Evolutionary conservation across 495 filamentous ascomycete genomes (phyloP), one percentile per base, ranked within the genome.

Genomic region (Penicillium waksmanii): DNA sequence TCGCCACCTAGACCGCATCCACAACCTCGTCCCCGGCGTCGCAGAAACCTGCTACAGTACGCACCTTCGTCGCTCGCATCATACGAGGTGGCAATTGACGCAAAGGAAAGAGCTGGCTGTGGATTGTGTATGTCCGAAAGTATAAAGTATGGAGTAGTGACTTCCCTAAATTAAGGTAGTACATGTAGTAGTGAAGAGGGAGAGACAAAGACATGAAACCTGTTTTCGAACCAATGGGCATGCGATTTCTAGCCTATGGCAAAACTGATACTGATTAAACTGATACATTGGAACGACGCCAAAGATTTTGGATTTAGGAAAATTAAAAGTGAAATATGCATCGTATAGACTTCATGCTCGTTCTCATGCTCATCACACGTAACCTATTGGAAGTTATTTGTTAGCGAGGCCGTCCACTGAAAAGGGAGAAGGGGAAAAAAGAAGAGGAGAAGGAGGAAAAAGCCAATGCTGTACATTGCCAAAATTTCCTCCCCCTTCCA

Each of bases 331-430:
- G 56, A 57, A 53, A 66, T 63, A 73, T 70, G 68, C 63, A 67
- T 71, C 62, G 63, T 67, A 68, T 69, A 62, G 47, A 63, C 44
- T 65, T 77, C 70, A 73, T 76, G 60, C 62, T 73, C 69, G 23
- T 23, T 2, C 23, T 77, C 68, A 73, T 76, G 61, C 62, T 73
- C 69, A 76, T 78, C 74, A 78, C 63, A 78, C 76, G 55, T 76
- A 76, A 69, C 72, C 71, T 76, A 11, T 13, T 23, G 12, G 34
- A 17, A 25, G 12, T 21, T 6, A 49, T 65, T 40, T 58, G 18
- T 55, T n/a, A 53, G 11, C 18, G 50, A 15, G 31, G 5, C 6
- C 6, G 27, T 31, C 6, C 27, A 31, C 5, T 31, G 8, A 8
- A 6, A 7, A 7, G 1, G 27, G 17, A 44, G 33, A n/a, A 13